Conservation (phyloP, 768 basidiomycete genomes). For the Rhizopogon sp. region DNA sequence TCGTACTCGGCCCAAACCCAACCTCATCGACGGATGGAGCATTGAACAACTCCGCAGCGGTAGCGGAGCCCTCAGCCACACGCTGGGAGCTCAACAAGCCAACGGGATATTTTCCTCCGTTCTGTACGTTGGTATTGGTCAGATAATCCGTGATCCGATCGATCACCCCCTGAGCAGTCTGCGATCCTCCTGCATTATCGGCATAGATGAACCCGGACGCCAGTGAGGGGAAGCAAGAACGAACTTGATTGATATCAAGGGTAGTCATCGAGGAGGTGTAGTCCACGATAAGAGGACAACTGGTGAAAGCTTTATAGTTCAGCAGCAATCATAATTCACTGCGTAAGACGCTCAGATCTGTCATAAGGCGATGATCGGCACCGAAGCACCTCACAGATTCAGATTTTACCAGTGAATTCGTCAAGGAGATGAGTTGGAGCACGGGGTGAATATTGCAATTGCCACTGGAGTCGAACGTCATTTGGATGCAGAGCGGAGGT, state of each 20-base stretch:
- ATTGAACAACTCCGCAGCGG: conserved; percentile 59
- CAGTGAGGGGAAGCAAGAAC: conserved; percentile 61
- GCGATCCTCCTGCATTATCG: conserved; percentile 78
- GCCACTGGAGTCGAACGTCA: no score
- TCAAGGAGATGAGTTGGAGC: no score
- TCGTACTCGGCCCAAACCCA: conserved; percentile 62
- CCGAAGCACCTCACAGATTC: no score
- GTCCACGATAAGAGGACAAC: not conserved
- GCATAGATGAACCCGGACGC: conserved; percentile 57
- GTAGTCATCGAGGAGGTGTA: conserved; percentile 10
- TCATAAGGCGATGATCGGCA: no score
- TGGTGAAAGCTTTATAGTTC: not conserved
- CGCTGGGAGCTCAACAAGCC: conserved; percentile 50
- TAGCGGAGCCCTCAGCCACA: conserved; percentile 41
- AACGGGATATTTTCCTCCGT: conserved; percentile 63
- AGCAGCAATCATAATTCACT: not conserved
- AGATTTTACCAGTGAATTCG: no score
- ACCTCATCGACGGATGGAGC: conserved; percentile 57
- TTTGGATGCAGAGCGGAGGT: no score
- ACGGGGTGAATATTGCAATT: no score
- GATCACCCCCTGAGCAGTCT: conserved; percentile 48
- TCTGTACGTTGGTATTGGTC: conserved; percentile 65
- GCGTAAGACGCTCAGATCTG: not conserved
- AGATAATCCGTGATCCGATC: conserved; percentile 65
- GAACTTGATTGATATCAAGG: conserved; percentile 47